phyloP scores from a whole-genome alignment of 495 filamentous ascomycete species.

The Pseudomonodictys pantanalensis region DNA sequence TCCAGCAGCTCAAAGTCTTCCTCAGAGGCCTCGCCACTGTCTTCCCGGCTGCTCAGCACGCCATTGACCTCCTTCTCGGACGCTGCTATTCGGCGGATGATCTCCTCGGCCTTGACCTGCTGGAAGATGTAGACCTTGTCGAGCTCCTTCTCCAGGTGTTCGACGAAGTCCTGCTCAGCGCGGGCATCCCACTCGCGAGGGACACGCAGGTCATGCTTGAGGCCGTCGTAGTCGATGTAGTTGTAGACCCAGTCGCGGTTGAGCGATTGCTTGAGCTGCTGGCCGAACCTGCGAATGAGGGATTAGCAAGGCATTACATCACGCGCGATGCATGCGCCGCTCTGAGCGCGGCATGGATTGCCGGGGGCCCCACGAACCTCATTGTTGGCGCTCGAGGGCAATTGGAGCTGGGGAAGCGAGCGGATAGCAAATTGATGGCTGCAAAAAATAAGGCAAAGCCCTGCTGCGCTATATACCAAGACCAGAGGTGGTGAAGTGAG shows the following conservation, averaged over 20 bases:
- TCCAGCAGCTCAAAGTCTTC: slow-evolving; percentile 94
- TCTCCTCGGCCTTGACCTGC: slow-evolving; percentile 91
- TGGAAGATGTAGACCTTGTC: slow-evolving; percentile 98
- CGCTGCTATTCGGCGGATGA: slow-evolving; percentile 79
- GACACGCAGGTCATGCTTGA: slow-evolving; percentile 75
- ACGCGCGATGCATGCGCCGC: slow-evolving; percentile 9
- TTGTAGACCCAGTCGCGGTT: slow-evolving; percentile 94
- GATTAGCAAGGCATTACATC: slow-evolving; percentile 15
- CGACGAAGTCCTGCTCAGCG: slow-evolving; percentile 85
- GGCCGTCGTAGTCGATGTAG: slow-evolving; percentile 94
- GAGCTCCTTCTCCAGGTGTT: slow-evolving; percentile 80
- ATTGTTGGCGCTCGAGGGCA: slow-evolving; percentile 19
- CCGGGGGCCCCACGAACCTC: slow-evolving; percentile 22
- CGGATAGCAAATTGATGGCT: too few species aligned
- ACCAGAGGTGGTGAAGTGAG: too few species aligned
- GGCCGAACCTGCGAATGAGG: slow-evolving; percentile 71
- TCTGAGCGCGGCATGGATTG: not conserved
- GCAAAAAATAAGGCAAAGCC: too few species aligned
- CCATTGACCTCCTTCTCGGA: slow-evolving; percentile 86
- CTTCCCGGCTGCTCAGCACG: slow-evolving; percentile 65
- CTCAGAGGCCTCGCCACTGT: slow-evolving; percentile 56
- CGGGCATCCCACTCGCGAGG: slow-evolving; percentile 82
- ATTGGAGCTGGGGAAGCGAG: too few species aligned
- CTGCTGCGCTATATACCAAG: too few species aligned
- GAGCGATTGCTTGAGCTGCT: slow-evolving; percentile 87